Conservation (phyloP, 2,329 filamentous ascomycete species). For the Lasiodiplodia hormozganensis region DNA sequence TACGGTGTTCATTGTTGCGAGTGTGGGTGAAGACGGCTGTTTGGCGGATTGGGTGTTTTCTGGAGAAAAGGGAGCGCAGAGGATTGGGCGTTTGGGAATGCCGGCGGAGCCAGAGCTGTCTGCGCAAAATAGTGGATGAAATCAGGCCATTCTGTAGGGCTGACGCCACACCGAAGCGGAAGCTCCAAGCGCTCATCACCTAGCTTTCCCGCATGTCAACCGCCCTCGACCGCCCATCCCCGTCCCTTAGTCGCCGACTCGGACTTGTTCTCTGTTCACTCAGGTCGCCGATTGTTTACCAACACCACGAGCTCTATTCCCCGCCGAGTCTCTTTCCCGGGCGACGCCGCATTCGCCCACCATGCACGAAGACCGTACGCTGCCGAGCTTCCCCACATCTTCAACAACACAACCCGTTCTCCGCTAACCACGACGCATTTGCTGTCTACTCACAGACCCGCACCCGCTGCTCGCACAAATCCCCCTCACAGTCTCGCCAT, state of each 20-base stretch:
- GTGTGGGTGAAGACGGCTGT: neutral
- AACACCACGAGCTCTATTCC: neutral
- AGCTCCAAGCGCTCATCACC: conserved; percentile 21
- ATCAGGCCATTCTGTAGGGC: conserved; percentile 27
- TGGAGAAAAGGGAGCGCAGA: conserved; percentile 15
- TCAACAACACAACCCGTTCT: conserved; percentile 12
- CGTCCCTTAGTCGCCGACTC: conserved; percentile 10
- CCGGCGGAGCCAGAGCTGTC: conserved; percentile 1
- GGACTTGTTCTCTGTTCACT: neutral
- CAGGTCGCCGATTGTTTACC: neutral
- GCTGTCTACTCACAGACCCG: conserved; percentile 53
- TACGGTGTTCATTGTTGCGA: conserved; percentile 61
- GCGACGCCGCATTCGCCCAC: neutral
- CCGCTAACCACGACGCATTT: conserved; percentile 9
- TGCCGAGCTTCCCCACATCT: conserved; percentile 23
- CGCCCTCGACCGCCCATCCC: conserved; percentile 3
- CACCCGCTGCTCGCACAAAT: conserved; percentile 92
- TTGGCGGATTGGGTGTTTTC: neutral
- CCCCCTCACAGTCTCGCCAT: conserved; percentile 91
- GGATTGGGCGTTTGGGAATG: conserved; percentile 11
- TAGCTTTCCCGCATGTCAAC: conserved; percentile 6
- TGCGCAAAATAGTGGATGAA: conserved; percentile 24
- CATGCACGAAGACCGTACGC: conserved; percentile 44
- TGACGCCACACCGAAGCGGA: conserved; percentile 22
- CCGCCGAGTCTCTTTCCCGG: neutral